Base-by-base conservation (phyloP, 352 stramenopile species). In the Halophytophthora polymorphica region DNA sequence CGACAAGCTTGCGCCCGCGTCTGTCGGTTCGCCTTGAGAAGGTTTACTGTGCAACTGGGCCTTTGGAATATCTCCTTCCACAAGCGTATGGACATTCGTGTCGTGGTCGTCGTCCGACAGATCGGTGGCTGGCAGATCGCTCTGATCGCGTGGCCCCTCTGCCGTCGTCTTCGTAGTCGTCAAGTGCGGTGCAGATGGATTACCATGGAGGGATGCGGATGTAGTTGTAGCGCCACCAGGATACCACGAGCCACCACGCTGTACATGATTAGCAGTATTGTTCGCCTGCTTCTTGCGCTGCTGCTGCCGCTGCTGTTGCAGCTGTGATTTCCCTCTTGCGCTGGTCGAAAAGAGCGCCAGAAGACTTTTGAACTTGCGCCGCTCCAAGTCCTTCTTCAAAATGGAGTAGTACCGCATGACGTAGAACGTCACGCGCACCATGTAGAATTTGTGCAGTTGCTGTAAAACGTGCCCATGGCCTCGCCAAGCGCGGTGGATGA, bases 381-480 rank as follows among this genome's bases (percentile, higher is more conserved):
- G 53, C 14, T 60, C 54, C 48, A 86, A 67, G 57, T 86, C 77
- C 15, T 43, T 61, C 21, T 75, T 75, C 38, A 88, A 61, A 53
- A 86, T 84, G 4, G 70, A 58, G 45, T 73, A 81, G 40, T 88
- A 88, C n/a, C 74, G 61, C 41, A 78, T 64, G 5, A 88, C 39
- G 34, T 69, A 73, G 35, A 86, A 81, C 10, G 74, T 72, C 19
- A 84, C 43, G 38, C 49, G 63, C 11, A 83, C 74, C 64, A 79
- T 86, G 44, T 86, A 85, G 34, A 64, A 61, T 31, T 82, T 81
- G 60, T 83, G 74, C 11, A 83, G 60, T 3, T 67, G 59, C 34
- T 83, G 77, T 13, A 93, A 62, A 12, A 61, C 53, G n/a, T 88
- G 64, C 2, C 80, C 83, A 1, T 71, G 62, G 22, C 58, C 70